phyloP scores from a whole-genome alignment of 805 yeast genomes.

The Yamadazyma sp. region DNA sequence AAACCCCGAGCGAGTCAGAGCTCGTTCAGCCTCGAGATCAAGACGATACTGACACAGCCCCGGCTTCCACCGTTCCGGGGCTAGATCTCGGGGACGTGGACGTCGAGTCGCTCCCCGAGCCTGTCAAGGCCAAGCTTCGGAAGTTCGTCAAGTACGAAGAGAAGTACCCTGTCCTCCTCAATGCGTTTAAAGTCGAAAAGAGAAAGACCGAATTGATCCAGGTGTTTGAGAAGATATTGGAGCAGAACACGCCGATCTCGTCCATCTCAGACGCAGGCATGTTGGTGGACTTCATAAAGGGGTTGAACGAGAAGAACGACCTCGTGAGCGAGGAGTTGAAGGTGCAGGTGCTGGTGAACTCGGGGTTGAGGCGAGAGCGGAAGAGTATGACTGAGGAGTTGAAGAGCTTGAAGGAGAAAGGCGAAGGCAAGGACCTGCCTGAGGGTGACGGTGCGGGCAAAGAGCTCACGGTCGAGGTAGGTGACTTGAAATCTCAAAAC shows the following conservation, averaged over 20 bases:
- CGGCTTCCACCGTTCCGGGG: constrained; percentile 4
- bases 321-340: constrained; percentile 68
- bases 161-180: constrained; percentile 80
- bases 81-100: constrained; percentile 17
- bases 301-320: constrained; percentile 57
- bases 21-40: constrained; percentile 48
- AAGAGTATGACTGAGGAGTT: constrained; percentile 13
- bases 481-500: background rate
- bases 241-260: constrained; percentile 79
- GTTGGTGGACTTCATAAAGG: constrained; percentile 66
- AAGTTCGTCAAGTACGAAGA: constrained; percentile 87
- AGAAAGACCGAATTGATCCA: constrained; percentile 58
- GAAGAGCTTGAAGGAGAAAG: constrained; percentile 8
- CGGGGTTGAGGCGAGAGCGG: constrained; percentile 18
- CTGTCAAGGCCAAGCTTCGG: constrained; percentile 58
- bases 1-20: constrained; percentile 49
- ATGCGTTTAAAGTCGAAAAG: constrained; percentile 84
- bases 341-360: constrained; percentile 36
- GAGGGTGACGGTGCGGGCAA: background rate
- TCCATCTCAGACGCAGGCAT: constrained; percentile 70
- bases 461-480: background rate
- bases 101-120: constrained; percentile 52
- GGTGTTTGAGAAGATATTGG: constrained; percentile 65
- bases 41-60: constrained; percentile 12
- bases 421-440: background rate